phyloP scores from a whole-genome alignment of 2,329 filamentous ascomycete genomes.

The Lasiodiplodia hormozganensis region DNA sequence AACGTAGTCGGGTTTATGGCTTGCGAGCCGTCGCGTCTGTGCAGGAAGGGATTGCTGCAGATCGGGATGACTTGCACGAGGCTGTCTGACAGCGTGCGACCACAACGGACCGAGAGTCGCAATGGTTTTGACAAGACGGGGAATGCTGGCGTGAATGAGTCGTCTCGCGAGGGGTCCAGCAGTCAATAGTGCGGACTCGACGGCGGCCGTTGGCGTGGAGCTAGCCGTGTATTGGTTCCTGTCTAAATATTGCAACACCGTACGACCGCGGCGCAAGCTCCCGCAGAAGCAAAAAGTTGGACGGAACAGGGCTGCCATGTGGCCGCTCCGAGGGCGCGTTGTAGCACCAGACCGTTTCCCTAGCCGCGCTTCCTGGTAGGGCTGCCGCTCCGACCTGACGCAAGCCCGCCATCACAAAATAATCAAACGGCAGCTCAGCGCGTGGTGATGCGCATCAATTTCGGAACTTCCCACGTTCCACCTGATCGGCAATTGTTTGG shows the following conservation, averaged over 20 bases:
- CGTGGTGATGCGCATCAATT: conserved; percentile 25
- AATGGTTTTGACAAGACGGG: conserved; percentile 20
- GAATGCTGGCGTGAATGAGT: conserved; percentile 21
- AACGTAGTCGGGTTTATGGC: conserved; percentile 2
- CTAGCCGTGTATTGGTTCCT: conserved; percentile 13
- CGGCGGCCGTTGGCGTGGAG: conserved; percentile 16
- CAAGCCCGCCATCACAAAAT: conserved; percentile 17
- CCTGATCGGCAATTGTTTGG: conserved; percentile 17
- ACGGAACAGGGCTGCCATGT: conserved; percentile 23
- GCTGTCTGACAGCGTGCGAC: conserved; percentile 14
- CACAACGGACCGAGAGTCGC: conserved; percentile 6
- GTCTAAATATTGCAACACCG: conserved; percentile 20
- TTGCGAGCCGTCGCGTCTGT: conserved; percentile 23
- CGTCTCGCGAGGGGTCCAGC: background rate
- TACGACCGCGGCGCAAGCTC: conserved; percentile 21
- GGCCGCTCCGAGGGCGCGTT: conserved; percentile 18
- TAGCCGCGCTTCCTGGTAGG: conserved; percentile 23
- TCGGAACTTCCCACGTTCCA: conserved; percentile 19
- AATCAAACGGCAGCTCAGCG: conserved; percentile 9
- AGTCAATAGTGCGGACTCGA: conserved; percentile 19
- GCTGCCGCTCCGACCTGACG: conserved; percentile 20
- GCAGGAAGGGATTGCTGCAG: conserved; percentile 27
- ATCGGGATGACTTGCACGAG: conserved; percentile 30
- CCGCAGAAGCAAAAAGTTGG: conserved; percentile 22
- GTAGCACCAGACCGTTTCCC: conserved; percentile 22